Percentiles rank a stretch among this genome's conserved stretches.
Evolutionary conservation across 2,329 filamentous ascomycete genomes (phyloP).

Genomic region (Pseudocercospora vitis): DNA sequence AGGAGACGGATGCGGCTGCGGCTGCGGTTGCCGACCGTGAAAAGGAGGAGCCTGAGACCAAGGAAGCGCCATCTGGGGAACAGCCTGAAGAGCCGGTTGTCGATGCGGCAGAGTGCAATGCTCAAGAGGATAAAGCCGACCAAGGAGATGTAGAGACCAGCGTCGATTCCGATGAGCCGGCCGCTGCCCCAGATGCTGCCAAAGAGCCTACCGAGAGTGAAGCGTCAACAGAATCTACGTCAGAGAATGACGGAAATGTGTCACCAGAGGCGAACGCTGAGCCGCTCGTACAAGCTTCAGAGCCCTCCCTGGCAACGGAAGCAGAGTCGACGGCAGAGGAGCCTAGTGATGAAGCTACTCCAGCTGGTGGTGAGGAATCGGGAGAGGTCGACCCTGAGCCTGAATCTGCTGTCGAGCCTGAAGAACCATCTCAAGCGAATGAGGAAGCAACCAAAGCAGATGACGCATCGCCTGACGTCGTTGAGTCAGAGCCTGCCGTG

Average conservation of each 20-base stretch:
- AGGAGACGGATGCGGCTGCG: not conserved
- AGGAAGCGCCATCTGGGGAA: not conserved
- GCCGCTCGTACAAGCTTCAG: constrained; percentile 1
- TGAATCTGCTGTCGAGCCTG: not conserved
- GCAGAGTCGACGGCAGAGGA: constrained; percentile 16
- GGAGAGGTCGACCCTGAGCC: not conserved
- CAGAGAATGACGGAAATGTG: not conserved
- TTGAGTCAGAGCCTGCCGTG: not conserved
- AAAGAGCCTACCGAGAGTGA: not conserved
- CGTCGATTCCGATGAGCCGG: not conserved
- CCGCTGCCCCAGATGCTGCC: not conserved
- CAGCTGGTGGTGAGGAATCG: not conserved
- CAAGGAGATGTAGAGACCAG: not conserved
- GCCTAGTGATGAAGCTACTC: not conserved
- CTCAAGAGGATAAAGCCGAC: not conserved
- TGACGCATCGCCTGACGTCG: not conserved
- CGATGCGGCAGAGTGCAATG: not conserved
- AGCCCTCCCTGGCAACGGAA: not conserved
- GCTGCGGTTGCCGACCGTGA: not conserved
- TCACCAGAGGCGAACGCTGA: not conserved
- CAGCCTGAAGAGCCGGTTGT: not conserved
- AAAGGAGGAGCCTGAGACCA: not conserved
- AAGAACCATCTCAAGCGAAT: not conserved
- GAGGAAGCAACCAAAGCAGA: not conserved
- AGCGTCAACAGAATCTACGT: not conserved